Evolutionary conservation across 23 red algal species (phyloP).

Genomic region (Gracilaria domingensis): DNA sequence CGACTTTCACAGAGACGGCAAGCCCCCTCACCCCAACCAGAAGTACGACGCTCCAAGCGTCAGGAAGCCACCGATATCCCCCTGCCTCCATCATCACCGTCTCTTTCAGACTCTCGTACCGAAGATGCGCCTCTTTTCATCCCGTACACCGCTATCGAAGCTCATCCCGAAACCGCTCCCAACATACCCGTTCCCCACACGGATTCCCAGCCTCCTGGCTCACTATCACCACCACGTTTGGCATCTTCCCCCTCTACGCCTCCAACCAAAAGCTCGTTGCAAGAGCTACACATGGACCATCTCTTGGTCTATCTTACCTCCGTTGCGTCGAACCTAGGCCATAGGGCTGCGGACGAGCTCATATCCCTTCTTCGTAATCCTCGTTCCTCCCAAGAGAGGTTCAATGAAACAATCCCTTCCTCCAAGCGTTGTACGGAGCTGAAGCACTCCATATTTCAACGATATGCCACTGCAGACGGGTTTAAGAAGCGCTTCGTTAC

Average conservation of each 20-base stretch:
- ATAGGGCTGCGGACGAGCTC: neutral
- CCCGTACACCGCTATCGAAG: neutral
- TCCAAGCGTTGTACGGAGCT: neutral
- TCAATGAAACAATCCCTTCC: neutral
- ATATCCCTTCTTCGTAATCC: neutral
- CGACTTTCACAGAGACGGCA: neutral
- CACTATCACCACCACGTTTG: neutral
- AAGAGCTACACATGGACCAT: neutral
- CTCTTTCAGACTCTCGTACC: neutral
- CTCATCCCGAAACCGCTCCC: neutral
- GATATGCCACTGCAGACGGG: neutral
- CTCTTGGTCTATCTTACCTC: neutral
- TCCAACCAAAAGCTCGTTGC: neutral
- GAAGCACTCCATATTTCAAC: slow-evolving; percentile 3
- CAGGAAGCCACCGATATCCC: neutral
- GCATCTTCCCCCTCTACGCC: neutral
- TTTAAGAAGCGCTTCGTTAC: neutral
- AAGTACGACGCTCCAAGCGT: neutral
- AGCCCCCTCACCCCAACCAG: neutral
- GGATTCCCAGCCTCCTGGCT: neutral
- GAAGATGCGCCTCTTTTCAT: neutral
- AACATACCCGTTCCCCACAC: neutral
- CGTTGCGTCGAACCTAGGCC: neutral
- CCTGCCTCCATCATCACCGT: neutral
- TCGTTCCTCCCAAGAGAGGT: neutral